Evolutionary conservation across 164 flowering plant genomes (phyloP).

Genomic region (Vitis labrusca): DNA sequence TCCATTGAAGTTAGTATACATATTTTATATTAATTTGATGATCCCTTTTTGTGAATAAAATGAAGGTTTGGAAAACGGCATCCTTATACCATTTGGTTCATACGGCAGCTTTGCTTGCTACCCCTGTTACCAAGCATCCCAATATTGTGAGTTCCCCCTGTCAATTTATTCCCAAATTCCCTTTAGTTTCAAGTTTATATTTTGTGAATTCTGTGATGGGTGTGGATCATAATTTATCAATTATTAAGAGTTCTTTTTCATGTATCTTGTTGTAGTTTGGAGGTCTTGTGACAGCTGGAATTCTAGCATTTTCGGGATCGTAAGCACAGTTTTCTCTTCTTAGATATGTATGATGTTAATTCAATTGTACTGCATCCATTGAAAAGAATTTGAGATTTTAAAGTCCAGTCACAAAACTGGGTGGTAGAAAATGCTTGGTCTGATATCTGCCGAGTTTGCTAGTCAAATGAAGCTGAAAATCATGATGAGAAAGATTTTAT

Average conservation of each 20-base stretch:
- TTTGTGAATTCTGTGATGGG: slow-evolving; percentile 1
- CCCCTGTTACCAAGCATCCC: slow-evolving; percentile 67
- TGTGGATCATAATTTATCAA: not conserved
- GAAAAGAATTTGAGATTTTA: too few relatives aligned
- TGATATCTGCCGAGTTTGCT: not conserved
- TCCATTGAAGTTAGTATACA: too few relatives aligned
- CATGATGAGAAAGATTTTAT: too few relatives aligned
- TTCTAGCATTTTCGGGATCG: slow-evolving; percentile 90
- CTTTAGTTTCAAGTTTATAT: not conserved
- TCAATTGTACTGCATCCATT: too few relatives aligned
- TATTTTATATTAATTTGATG: too few relatives aligned
- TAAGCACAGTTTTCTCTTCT: slow-evolving; percentile 43
- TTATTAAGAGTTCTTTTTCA: not conserved
- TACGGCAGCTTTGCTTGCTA: slow-evolving; percentile 84
- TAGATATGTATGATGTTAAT: too few relatives aligned
- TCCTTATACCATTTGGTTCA: slow-evolving; percentile 91
- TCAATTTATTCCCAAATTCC: too few relatives aligned
- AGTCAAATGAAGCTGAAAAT: too few relatives aligned
- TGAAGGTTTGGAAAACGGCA: slow-evolving; percentile 90
- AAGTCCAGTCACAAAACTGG: too few relatives aligned
- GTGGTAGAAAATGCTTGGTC: not conserved
- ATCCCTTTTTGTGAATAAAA: not conserved
- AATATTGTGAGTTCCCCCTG: slow-evolving; percentile 45
- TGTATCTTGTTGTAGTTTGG: slow-evolving; percentile 69
- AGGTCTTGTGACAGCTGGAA: slow-evolving; percentile 80